Percentiles rank a stretch among this genome's conserved stretches.
phyloP scores from a whole-genome alignment of 2,329 filamentous ascomycete genomes.

The Hypoxylon sp. region DNA sequence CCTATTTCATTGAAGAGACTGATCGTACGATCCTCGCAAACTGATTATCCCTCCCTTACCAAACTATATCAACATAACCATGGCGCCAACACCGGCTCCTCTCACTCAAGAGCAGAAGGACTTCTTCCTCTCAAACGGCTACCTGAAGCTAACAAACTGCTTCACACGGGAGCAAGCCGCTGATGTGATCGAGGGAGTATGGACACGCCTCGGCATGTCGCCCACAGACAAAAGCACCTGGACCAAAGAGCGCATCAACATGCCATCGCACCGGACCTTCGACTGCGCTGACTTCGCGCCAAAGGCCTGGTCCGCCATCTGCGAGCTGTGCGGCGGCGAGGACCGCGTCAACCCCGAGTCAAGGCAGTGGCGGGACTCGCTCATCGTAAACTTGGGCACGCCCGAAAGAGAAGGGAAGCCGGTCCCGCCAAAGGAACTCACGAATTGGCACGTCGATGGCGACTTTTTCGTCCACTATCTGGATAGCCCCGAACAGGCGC shows the following conservation, averaged over 20 bases:
- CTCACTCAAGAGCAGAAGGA: conserved; percentile 53
- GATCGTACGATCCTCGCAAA: background rate
- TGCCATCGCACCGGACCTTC: conserved; percentile 73
- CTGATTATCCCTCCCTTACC: background rate
- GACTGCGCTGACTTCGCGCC: conserved; percentile 71
- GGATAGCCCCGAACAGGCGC: conserved; percentile 77
- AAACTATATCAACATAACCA: conserved; percentile 20
- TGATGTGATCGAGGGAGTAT: conserved; percentile 63
- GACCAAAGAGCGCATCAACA: conserved; percentile 73
- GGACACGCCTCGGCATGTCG: conserved; percentile 76
- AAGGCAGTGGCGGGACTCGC: conserved; percentile 74
- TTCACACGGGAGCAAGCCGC: conserved; percentile 55
- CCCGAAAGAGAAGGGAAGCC: conserved; percentile 65
- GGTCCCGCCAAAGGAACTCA: conserved; percentile 66
- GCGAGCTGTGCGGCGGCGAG: conserved; percentile 75
- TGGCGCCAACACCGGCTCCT: conserved; percentile 50
- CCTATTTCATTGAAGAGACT: background rate
- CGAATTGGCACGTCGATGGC: conserved; percentile 78
- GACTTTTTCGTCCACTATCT: conserved; percentile 82
- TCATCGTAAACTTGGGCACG: conserved; percentile 79
- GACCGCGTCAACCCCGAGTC: conserved; percentile 65
- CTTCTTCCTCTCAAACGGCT: conserved; percentile 71
- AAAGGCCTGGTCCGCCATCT: conserved; percentile 76
- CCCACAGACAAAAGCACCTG: conserved; percentile 76
- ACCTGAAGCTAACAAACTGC: conserved; percentile 67